Evolutionary conservation across 345 rosid genomes (phyloP).

Genomic region (Citrus maxima): DNA sequence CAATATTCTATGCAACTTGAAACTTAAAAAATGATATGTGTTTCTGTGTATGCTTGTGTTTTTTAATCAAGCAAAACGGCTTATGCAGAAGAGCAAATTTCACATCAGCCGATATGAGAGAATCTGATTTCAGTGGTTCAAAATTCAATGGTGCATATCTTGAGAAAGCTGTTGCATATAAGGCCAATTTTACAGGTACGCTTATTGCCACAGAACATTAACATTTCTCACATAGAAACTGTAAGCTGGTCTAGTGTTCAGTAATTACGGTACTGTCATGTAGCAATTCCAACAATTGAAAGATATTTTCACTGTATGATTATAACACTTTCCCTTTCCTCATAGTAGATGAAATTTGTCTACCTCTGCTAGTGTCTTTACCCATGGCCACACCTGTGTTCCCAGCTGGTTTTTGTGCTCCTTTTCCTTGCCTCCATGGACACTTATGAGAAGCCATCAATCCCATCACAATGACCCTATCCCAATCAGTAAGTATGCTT

Average conservation of each 20-base stretch:
- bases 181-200: constrained; percentile 83
- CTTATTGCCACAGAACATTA: background rate
- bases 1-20: background rate
- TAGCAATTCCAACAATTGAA: background rate
- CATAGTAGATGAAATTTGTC: background rate
- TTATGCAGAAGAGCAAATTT: constrained; percentile 90
- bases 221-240: background rate
- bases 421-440: background rate
- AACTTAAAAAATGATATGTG: background rate
- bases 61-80: constrained; percentile 22
- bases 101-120: constrained; percentile 96
- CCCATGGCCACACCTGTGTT: background rate
- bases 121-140: constrained; percentile 91
- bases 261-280: background rate
- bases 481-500: background rate
- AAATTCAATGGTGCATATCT: constrained; percentile 92
- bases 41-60: background rate
- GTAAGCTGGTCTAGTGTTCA: background rate
- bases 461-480: background rate
- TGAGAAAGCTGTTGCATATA: constrained; percentile 95
- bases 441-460: background rate
- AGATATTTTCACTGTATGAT: background rate
- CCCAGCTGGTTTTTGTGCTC: background rate
- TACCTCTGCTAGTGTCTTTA: background rate
- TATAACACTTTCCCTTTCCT: background rate